A percentile compares a stretch with the other conserved stretches of the same genome.
Evolutionary conservation across 306 rosid species (phyloP).

Genomic region (Lablab purpureus): DNA sequence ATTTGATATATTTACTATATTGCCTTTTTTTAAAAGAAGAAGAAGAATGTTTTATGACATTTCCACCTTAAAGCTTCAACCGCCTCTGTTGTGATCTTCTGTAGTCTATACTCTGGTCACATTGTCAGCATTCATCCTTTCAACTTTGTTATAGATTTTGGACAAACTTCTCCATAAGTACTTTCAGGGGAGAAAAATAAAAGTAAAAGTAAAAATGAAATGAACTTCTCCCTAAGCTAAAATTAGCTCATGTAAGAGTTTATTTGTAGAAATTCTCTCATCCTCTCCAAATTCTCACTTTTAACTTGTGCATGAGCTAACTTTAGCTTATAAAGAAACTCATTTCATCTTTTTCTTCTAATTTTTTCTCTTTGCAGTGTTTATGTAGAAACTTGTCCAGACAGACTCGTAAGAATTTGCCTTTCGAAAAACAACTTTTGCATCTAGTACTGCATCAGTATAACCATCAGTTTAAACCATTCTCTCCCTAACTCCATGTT

Average conservation of each 20-base stretch:
- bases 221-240: too few species aligned
- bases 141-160: constrained; percentile 18
- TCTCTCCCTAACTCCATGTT: constrained; percentile 10
- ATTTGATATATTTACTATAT: constrained; percentile 23
- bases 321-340: too few species aligned
- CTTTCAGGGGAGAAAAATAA: too few species aligned
- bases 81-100: constrained; percentile 9
- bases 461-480: background rate
- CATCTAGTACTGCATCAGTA: constrained; percentile 9
- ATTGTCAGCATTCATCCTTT: constrained; percentile 14
- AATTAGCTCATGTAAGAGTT: too few species aligned
- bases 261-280: too few species aligned
- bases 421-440: constrained; percentile 5
- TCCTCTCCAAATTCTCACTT: too few species aligned
- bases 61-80: constrained; percentile 11
- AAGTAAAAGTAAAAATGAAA: too few species aligned
- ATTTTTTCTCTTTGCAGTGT: too few species aligned
- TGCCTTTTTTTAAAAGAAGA: background rate
- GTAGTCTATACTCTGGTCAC: background rate
- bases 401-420: background rate
- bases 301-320: too few species aligned
- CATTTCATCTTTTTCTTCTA: too few species aligned
- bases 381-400: too few species aligned
- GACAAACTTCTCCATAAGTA: too few species aligned
- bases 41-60: constrained; percentile 9